Percentiles rank a stretch among this genome's conserved stretches.
phyloP scores from a whole-genome alignment of 2,329 filamentous ascomycete genomes.

The Xylaria sp. region DNA sequence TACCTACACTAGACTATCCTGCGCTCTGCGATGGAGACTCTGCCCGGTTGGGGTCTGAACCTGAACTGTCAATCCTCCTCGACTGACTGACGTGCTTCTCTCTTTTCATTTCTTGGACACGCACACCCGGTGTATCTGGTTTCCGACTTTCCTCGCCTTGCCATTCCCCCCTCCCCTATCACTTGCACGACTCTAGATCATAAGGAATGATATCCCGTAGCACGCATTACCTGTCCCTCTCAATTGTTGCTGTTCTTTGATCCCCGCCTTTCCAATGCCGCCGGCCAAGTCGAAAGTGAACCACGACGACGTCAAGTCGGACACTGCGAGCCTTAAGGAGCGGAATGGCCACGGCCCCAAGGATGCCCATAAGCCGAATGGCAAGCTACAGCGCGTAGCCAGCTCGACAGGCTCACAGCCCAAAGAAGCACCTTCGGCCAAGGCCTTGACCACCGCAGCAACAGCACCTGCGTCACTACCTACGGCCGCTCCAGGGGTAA shows the following conservation, averaged over 20 bases:
- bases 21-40: neutral
- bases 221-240: slow-evolving; percentile 18
- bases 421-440: slow-evolving; percentile 49
- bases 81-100: slow-evolving; percentile 4
- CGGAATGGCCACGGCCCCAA: slow-evolving; percentile 39
- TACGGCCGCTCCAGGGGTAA: slow-evolving; percentile 37
- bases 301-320: slow-evolving; percentile 45
- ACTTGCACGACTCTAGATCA: too few relatives aligned
- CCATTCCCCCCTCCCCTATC: neutral
- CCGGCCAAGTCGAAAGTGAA: slow-evolving; percentile 42
- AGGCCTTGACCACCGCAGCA: slow-evolving; percentile 36
- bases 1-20: neutral
- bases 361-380: slow-evolving; percentile 48
- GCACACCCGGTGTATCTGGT: neutral
- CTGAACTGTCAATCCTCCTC: slow-evolving; percentile 15
- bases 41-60: slow-evolving; percentile 18
- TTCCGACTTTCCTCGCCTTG: neutral
- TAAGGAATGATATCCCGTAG: slow-evolving; percentile 34
- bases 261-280: slow-evolving; percentile 33
- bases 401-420: slow-evolving; percentile 57
- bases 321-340: slow-evolving; percentile 43
- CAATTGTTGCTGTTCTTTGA: slow-evolving; percentile 35
- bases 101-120: slow-evolving; percentile 2
- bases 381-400: slow-evolving; percentile 61
- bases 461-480: slow-evolving; percentile 33